Base-by-base conservation (phyloP, 805 yeast species). In the Cyberlindnera mycetangii region DNA sequence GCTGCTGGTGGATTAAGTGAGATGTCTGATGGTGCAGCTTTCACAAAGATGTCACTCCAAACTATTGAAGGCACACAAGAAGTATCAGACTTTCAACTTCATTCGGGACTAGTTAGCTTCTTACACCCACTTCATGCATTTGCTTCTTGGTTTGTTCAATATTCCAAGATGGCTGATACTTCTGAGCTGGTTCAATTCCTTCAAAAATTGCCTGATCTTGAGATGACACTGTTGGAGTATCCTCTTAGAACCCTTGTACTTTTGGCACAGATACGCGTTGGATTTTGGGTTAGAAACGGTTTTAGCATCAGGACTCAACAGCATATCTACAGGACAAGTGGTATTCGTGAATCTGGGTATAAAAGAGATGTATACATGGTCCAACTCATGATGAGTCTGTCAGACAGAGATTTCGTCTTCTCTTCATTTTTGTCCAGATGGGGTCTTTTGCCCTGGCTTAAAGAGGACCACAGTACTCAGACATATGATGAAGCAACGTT, bases 261-360 rank as follows among this genome's bases (percentile, higher is more conserved):
- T 8, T 65, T 88, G 51, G 79, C 96, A 0, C 97, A 93, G 56
- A 85, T 92, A 8, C 83, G 87, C 48, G 81, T 85, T 0, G 97
- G 97, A 0, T 76, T 85, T 45, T 92, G 98, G 98, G 97, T 92
- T 0, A 76, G 98, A 56, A 92, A 92, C 64, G 99, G 99, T 0
- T 75, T 79, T 47, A 83, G 90, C 32, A 81, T 89, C 5, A 73
- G 85, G 32, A 80, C 82, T 20, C 98, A 92, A 59, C 72, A 85
- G 51, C 84, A 81, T 53, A 80, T 89, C 45, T 92, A 92, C 61
- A 76, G 85, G 32, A 83, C 79, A 47, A 76, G 89, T 11, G 85
- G 89, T 4, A 72, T 90, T 39, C 71, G 97, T 43, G 97, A 90
- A 51, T 78, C 79, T 48, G 95, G 97, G 0, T 90, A 75, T 58